Conservation (phyloP, 1,284 basidiomycete species). For the Cystobasidium sp. region DNA sequence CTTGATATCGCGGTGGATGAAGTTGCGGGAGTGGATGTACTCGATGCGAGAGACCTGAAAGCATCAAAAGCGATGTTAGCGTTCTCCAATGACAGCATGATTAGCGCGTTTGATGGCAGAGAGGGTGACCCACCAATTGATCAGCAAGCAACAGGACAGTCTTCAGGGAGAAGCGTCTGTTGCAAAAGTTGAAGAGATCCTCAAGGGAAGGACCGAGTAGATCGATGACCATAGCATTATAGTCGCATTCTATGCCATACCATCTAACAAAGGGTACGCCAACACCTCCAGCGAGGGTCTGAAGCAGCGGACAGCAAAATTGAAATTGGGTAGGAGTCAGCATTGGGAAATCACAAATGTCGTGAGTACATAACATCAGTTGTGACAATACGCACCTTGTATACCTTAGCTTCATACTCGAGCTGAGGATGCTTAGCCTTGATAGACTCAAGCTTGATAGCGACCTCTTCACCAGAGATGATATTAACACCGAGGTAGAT, state of each 20-base stretch:
- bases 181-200: constrained; percentile 99
- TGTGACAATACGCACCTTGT: constrained; percentile 57
- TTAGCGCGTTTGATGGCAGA: not conserved
- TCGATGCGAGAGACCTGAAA: constrained; percentile 94
- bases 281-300: constrained; percentile 92
- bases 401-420: constrained; percentile 76
- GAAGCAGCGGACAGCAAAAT: no score
- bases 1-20: constrained; percentile 99
- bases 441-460: constrained; percentile 99
- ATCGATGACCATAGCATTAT: constrained; percentile 99
- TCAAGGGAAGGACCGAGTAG: constrained; percentile 95
- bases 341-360: no score
- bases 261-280: constrained; percentile 97
- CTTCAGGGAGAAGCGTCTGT: constrained; percentile 96
- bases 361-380: no score
- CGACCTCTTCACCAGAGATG: constrained; percentile 99
- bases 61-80: constrained; percentile 16
- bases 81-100: constrained; percentile 10
- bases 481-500: constrained; percentile 99
- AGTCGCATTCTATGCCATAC: constrained; percentile 99
- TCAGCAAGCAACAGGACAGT: constrained; percentile 96
- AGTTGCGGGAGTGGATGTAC: constrained; percentile 99
- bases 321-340: no score
- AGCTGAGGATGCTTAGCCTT: constrained; percentile 99
- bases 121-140: constrained; percentile 77